Percentiles rank a stretch among this genome's conserved stretches.
Conservation (phyloP, 1,284 basidiomycete species). For the Termitomyces sp. region DNA sequence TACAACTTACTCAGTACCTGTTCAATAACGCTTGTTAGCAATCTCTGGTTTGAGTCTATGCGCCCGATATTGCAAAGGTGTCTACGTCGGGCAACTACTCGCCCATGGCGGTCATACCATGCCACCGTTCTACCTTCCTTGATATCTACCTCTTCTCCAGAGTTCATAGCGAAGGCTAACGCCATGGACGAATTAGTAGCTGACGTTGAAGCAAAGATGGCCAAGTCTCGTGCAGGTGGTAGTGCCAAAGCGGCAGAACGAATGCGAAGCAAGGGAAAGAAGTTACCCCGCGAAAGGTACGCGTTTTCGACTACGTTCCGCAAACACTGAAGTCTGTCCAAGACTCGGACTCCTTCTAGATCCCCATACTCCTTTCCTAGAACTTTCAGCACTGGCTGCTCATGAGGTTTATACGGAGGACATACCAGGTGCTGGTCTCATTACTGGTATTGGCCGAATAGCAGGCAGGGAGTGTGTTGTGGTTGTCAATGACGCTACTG, state of each 20-base stretch:
- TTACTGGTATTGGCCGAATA: slow-evolving; percentile 83
- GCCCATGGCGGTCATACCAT: slow-evolving; percentile 43
- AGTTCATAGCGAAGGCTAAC: slow-evolving; percentile 60
- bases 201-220: slow-evolving; percentile 56
- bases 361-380: slow-evolving; percentile 85
- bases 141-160: slow-evolving; percentile 62
- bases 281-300: slow-evolving; percentile 82
- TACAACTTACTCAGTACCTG: neutral
- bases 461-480: slow-evolving; percentile 84
- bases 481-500: slow-evolving; percentile 91
- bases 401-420: slow-evolving; percentile 82
- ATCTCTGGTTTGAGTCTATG: slow-evolving; percentile 14
- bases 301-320: slow-evolving; percentile 2
- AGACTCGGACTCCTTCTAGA: slow-evolving; percentile 65
- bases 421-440: slow-evolving; percentile 86
- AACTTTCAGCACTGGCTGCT: slow-evolving; percentile 83
- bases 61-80: slow-evolving; percentile 20
- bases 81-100: slow-evolving; percentile 17
- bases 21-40: neutral
- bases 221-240: slow-evolving; percentile 56
- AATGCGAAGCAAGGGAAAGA: slow-evolving; percentile 78
- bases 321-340: neutral
- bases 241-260: slow-evolving; percentile 69
- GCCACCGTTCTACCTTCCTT: slow-evolving; percentile 68
- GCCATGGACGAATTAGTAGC: slow-evolving; percentile 66